Base-by-base conservation (phyloP, 345 rosid genomes). In the Citrus mangshanensis region DNA sequence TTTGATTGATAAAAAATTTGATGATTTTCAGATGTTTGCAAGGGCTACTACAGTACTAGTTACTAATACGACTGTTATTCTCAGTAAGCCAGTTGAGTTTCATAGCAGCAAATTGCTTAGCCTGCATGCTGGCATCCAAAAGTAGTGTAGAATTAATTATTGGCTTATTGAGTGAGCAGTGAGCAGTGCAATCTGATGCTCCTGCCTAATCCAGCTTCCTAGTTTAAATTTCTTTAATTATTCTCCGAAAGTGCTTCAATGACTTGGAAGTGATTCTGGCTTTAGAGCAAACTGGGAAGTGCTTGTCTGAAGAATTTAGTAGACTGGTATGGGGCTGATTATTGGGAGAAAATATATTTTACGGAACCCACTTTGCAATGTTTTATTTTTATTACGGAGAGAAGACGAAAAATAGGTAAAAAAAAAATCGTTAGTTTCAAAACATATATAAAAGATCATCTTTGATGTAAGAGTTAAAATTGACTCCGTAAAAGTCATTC, bases 231-330 rank as follows among this genome's bases (percentile, higher is more conserved):
- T 87, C 61, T 46, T 82, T 60, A 81, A 84, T 89, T 91, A 73
- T 78, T 89, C 10, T 79, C 56, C 0, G 79, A 75, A 38, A 91
- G 86, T 62, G 86, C 59, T 69, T 81, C 42, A 24, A 91, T 81
- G 73, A 87, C 73, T 18, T 16, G 72, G 46, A 28, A 74, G 70
- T 19, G 80, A 83, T 27, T 84, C 72, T 30, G 59, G 70, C 10
- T 84, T 73, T 63, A 62, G 63, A 28, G 88, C 87, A 77, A 89
- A 91, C 9, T 87, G 90, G 90, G 35, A 78, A 90, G 51, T 88
- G 92, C 84, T 89, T 88, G 55, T 83, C 51, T 13, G 51, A 13
- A 46, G 18, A 46, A 46, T 46, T 3, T 46, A 1, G 51, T 46
- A 46, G 51, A 13, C 51, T 1, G 5, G 16, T 3, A 46, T 12